phyloP scores from a whole-genome alignment of 306 rosid species.

The Glycine tomentella region DNA sequence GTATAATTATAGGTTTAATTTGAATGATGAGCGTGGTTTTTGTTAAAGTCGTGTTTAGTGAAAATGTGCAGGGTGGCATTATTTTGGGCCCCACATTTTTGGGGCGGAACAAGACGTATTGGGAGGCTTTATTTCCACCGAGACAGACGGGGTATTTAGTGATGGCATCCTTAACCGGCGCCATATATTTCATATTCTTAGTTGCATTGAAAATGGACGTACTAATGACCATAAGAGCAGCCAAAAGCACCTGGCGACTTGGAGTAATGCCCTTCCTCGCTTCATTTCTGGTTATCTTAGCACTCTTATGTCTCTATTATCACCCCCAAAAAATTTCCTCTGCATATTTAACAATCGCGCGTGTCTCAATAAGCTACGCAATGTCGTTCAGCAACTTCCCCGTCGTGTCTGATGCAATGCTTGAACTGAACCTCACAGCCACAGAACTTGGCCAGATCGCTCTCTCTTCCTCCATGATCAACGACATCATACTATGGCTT shows the following conservation, averaged over 20 bases:
- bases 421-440: constrained; percentile 48
- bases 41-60: not conserved
- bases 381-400: constrained; percentile 39
- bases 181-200: constrained; percentile 14
- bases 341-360: rapidly evolving
- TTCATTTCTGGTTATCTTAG: not conserved
- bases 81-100: constrained; percentile 54
- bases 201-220: constrained; percentile 50
- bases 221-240: constrained; percentile 39
- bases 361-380: not conserved
- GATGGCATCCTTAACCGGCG: not conserved
- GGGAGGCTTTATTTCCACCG: constrained; percentile 6
- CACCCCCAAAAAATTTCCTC: not conserved
- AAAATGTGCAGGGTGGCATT: constrained; percentile 53
- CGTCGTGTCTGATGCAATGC: constrained; percentile 34
- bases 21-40: too few relatives aligned
- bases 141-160: constrained; percentile 4
- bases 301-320: not conserved
- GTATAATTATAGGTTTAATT: too few relatives aligned
- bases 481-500: constrained; percentile 34
- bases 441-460: constrained; percentile 51
- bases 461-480: constrained; percentile 42
- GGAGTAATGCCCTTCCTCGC: constrained; percentile 38
- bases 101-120: not conserved
- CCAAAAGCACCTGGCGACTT: constrained; percentile 45